Evolutionary conservation across 23 red algal genomes (phyloP).

Genomic region (Rhodosorus marinus): DNA sequence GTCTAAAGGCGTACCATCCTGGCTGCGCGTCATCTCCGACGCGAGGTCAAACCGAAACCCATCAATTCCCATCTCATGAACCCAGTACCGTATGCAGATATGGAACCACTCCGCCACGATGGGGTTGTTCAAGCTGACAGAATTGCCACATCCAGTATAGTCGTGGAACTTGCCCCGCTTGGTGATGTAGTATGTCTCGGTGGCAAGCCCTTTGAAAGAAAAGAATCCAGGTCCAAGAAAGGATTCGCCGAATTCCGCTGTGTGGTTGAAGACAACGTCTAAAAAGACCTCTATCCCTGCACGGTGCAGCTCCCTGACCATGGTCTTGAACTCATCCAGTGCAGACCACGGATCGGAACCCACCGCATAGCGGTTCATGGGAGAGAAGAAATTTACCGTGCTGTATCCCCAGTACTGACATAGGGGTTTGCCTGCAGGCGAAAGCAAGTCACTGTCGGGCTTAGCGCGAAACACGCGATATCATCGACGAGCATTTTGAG

Average conservation of each 20-base stretch:
- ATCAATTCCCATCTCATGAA: conserved; percentile 70
- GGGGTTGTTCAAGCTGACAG: conserved; percentile 68
- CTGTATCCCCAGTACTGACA: conserved; percentile 96
- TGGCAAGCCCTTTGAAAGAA: conserved; percentile 62
- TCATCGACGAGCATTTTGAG: not conserved
- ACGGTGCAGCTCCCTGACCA: conserved; percentile 97
- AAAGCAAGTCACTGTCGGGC: not conserved
- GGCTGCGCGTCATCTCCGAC: conserved; percentile 35
- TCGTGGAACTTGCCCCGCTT: conserved; percentile 59
- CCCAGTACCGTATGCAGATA: conserved; percentile 85
- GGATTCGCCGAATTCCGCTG: conserved; percentile 79
- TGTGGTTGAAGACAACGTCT: conserved; percentile 98
- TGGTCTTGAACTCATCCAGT: conserved; percentile 50
- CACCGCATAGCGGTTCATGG: conserved; percentile 67
- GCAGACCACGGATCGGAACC: not conserved
- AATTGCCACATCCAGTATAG: conserved; percentile 79
- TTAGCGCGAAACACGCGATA: too few relatives aligned
- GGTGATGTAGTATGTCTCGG: conserved; percentile 53
- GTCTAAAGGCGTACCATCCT: conserved; percentile 21
- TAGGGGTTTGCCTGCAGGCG: conserved; percentile 9
- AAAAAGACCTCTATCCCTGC: conserved; percentile 90
- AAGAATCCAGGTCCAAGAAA: conserved; percentile 44
- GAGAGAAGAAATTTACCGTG: conserved; percentile 64
- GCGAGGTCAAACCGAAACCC: conserved; percentile 99
- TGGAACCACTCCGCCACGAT: conserved; percentile 54